Evolutionary conservation across 805 yeast species (phyloP), one percentile per base, ranked within the genome.

Genomic region (Candida argentea): DNA sequence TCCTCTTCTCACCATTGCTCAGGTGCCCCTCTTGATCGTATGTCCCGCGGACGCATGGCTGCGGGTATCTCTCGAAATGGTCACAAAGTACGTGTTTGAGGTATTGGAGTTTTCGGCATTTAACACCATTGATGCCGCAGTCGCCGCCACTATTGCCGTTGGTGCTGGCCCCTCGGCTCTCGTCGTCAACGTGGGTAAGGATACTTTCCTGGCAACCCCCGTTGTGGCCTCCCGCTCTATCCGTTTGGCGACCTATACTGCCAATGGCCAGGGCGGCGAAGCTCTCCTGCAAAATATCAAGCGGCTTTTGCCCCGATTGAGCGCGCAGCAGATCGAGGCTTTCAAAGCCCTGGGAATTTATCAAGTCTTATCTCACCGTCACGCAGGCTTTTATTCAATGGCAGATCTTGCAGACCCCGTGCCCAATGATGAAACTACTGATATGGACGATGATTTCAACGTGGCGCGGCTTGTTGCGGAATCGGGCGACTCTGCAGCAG

Each of bases 381-480:
- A 68, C 30, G 67, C 65, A 33, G 71, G 82, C 1, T 76, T 74
- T 44, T 76, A 75, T 40, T 76, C 79, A 13, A 18, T 18, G 20
- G 47, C 65, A 32, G 74, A 70, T 27, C 77, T 68, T 19, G 52
- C 65, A 31, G 39, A 37, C 19, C 37, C 46, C 16, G 37, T 35
- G 28, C 38, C 35, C 18, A 37, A 45, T 16, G 37, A 36, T 28
- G 49, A 44, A 2, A 54, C 49, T 10, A 65, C 61, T 4, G 84
- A 74, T 21, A 18, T 10, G 10, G 89, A 80, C 17, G 93, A 85
- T 29, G 73, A 76, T 3, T 65, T 85, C 21, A 95, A 89, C 50
- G 86, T 89, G 27, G 95, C 95, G 2, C 84, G 86, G 22, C 74
- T 87, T 40, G 91, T 87, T 8, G 72, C 91, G 2, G 76, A 83